phyloP scores from a whole-genome alignment of 305 asterid genomes.

The Euphrasia arctica region DNA sequence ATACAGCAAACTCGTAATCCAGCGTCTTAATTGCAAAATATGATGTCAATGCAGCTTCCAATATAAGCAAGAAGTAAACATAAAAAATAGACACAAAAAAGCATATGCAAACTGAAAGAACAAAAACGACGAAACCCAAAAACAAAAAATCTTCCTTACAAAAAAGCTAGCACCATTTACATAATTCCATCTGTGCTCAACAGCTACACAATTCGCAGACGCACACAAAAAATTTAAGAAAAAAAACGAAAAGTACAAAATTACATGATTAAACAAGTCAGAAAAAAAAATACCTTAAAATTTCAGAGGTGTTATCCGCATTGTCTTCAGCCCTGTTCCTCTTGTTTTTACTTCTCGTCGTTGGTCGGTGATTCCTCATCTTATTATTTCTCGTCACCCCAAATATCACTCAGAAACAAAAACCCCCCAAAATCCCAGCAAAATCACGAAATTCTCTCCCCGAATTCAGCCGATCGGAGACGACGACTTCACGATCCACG shows the following conservation, averaged over 20 bases:
- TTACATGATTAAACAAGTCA: slow-evolving; percentile 17
- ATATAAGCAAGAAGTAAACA: slow-evolving; percentile 2
- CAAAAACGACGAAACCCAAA: not conserved
- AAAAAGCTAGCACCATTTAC: slow-evolving; percentile 1
- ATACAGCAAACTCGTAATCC: slow-evolving; percentile 11
- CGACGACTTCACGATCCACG: slow-evolving; percentile 15
- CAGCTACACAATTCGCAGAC: slow-evolving; percentile 10
- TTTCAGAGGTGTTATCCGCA: slow-evolving; percentile 60
- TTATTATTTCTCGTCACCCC: slow-evolving; percentile 26
- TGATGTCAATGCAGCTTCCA: slow-evolving; percentile 23
- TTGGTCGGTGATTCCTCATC: slow-evolving; percentile 83
- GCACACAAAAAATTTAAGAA: not conserved
- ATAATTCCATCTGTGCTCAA: slow-evolving; percentile 8
- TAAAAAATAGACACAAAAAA: not conserved
- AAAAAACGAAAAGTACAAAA: slow-evolving; percentile 17
- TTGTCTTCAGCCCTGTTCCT: slow-evolving; percentile 71
- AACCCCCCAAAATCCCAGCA: slow-evolving; percentile 11
- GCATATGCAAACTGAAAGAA: not conserved
- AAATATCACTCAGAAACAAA: slow-evolving; percentile 8
- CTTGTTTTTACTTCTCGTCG: slow-evolving; percentile 89
- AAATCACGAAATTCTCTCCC: not conserved
- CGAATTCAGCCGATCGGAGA: slow-evolving; percentile 28
- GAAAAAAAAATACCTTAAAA: slow-evolving; percentile 46
- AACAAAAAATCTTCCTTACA: not conserved
- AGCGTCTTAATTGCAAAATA: not conserved